phyloP scores from a whole-genome alignment of 2,329 filamentous ascomycete genomes.

The Neonectria sp. region DNA sequence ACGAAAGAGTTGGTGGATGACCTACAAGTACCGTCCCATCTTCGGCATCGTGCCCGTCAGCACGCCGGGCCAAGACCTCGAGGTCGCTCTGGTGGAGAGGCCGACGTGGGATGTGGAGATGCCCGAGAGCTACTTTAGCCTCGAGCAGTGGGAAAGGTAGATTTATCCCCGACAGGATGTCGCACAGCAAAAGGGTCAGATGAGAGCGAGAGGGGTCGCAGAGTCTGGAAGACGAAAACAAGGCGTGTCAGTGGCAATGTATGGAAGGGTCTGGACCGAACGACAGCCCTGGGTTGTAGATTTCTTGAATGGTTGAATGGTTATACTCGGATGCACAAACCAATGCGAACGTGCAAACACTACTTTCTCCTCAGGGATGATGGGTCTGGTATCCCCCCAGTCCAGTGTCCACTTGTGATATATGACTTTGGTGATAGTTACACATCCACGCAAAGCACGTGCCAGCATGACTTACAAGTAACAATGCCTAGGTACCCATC shows the following conservation, averaged over 20 bases:
- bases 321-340: slow-evolving; percentile 27
- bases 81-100: slow-evolving; percentile 91
- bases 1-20: slow-evolving; percentile 77
- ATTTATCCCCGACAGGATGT: slow-evolving; percentile 18
- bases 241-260: slow-evolving; percentile 23
- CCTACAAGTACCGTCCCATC: slow-evolving; percentile 95
- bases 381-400: slow-evolving; percentile 9
- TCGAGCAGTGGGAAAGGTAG: slow-evolving; percentile 66
- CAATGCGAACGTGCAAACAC: slow-evolving; percentile 8
- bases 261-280: slow-evolving; percentile 25
- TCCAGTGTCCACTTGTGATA: slow-evolving; percentile 6
- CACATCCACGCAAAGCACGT: background rate
- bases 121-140: slow-evolving; percentile 78
- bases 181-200: slow-evolving; percentile 9
- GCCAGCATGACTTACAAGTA: background rate
- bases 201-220: slow-evolving; percentile 5
- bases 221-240: slow-evolving; percentile 20
- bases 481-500: background rate
- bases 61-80: slow-evolving; percentile 64
- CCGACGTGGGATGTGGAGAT: slow-evolving; percentile 87
- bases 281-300: slow-evolving; percentile 24
- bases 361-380: slow-evolving; percentile 12
- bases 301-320: slow-evolving; percentile 35
- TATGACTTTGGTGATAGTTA: background rate
- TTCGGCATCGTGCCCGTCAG: slow-evolving; percentile 75